phyloP scores from a whole-genome alignment of 352 stramenopile species.

The Pythium sukuiense region DNA sequence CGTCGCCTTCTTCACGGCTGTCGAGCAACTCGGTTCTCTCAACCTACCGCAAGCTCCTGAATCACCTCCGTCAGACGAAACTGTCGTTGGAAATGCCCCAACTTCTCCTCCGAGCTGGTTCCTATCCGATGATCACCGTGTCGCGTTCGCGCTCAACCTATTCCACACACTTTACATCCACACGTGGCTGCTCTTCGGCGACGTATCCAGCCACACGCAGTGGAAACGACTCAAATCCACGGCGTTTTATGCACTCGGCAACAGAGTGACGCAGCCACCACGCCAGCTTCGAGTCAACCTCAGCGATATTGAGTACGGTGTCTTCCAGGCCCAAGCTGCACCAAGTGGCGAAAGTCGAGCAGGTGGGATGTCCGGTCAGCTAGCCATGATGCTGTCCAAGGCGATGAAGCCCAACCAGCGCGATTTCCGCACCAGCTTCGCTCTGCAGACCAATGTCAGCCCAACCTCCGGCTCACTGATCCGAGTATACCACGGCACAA shows the following conservation, averaged over 20 bases:
- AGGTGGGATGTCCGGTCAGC: neutral
- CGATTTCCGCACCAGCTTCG: slow-evolving; percentile 85
- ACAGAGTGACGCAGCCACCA: neutral
- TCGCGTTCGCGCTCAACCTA: slow-evolving; percentile 88
- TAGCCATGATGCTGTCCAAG: slow-evolving; percentile 36
- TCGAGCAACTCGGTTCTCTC: slow-evolving; percentile 50
- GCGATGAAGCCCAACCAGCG: slow-evolving; percentile 24
- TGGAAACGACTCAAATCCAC: slow-evolving; percentile 75
- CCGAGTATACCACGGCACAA: slow-evolving; percentile 59
- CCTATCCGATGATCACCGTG: slow-evolving; percentile 34
- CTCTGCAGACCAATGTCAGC: slow-evolving; percentile 74
- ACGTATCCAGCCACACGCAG: slow-evolving; percentile 50
- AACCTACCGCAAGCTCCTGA: neutral
- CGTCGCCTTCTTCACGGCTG: slow-evolving; percentile 46
- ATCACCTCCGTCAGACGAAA: neutral
- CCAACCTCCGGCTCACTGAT: slow-evolving; percentile 37
- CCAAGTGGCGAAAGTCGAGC: slow-evolving; percentile 25
- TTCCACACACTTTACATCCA: slow-evolving; percentile 91
- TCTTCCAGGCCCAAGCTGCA: slow-evolving; percentile 44
- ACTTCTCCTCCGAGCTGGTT: slow-evolving; percentile 2
- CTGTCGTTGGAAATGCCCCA: neutral
- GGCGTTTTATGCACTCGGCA: slow-evolving; percentile 46
- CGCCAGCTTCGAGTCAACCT: slow-evolving; percentile 54
- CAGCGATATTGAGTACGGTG: slow-evolving; percentile 81
- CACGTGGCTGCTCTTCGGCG: slow-evolving; percentile 61